Percentiles rank a stretch among this genome's conserved stretches.
Evolutionary conservation across 2,329 filamentous ascomycete genomes (phyloP).

Genomic region (Tolypocladium guangdongense): DNA sequence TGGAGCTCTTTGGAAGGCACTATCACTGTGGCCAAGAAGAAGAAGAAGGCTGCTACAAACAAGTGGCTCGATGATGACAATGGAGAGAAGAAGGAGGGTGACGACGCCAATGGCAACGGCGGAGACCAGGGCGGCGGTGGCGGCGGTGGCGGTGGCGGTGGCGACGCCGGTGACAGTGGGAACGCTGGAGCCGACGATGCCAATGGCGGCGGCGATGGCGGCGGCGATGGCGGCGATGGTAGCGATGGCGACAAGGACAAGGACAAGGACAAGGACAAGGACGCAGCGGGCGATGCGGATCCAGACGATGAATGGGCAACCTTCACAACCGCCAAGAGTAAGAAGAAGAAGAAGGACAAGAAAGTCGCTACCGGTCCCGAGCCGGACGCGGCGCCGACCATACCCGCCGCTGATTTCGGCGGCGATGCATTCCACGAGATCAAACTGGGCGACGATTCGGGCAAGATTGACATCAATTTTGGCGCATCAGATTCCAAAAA

Average conservation of each 20-base stretch:
- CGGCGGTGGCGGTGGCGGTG: background rate
- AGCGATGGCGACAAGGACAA: constrained; percentile 5
- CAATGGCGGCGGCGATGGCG: background rate
- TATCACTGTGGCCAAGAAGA: constrained; percentile 8
- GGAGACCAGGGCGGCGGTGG: constrained; percentile 1
- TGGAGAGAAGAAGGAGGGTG: constrained; percentile 4
- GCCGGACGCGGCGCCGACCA: constrained; percentile 15
- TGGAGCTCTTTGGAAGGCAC: constrained; percentile 9
- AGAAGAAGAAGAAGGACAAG: constrained; percentile 31
- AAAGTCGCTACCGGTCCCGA: constrained; percentile 14
- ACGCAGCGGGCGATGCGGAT: constrained; percentile 26
- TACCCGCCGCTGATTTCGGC: constrained; percentile 29
- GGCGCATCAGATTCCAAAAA: constrained; percentile 34
- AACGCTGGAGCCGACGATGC: constrained; percentile 1
- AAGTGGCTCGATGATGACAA: constrained; percentile 5
- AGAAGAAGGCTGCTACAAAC: constrained; percentile 7
- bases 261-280: constrained; percentile 16
- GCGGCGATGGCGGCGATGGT: constrained; percentile 2
- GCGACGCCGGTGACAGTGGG: constrained; percentile 1
- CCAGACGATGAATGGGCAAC: constrained; percentile 21
- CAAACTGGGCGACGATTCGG: constrained; percentile 47
- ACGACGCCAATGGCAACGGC: constrained; percentile 3
- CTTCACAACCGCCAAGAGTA: constrained; percentile 18
- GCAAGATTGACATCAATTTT: constrained; percentile 45
- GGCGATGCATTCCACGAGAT: constrained; percentile 54